Evolutionary conservation across 2,329 filamentous ascomycete species (phyloP).

Genomic region (Trichoderma cornu-damae): DNA sequence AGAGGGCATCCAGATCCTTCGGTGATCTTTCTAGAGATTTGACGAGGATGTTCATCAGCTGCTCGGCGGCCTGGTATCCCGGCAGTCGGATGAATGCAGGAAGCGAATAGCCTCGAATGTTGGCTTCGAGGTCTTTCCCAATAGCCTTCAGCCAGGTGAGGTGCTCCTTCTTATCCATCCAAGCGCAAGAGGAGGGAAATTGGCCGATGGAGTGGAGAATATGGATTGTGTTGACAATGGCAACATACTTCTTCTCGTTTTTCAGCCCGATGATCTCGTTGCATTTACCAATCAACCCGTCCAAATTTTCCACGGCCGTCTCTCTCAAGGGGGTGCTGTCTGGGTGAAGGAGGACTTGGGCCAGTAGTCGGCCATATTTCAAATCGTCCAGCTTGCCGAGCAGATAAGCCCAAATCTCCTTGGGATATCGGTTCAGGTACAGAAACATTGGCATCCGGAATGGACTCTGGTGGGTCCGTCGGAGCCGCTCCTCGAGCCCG

Average conservation of each 20-base stretch:
- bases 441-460: constrained; percentile 87
- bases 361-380: constrained; percentile 84
- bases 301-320: constrained; percentile 66
- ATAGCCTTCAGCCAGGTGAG: constrained; percentile 58
- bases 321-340: constrained; percentile 71
- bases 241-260: constrained; percentile 62
- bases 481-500: constrained; percentile 76
- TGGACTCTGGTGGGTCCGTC: constrained; percentile 83
- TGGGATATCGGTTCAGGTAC: constrained; percentile 88
- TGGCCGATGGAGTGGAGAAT: constrained; percentile 73
- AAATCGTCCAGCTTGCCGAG: constrained; percentile 75
- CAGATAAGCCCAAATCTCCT: constrained; percentile 79
- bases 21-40: constrained; percentile 71
- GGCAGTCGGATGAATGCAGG: constrained; percentile 71
- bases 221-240: constrained; percentile 83
- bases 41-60: constrained; percentile 79
- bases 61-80: constrained; percentile 82
- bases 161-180: constrained; percentile 64
- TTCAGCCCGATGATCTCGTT: constrained; percentile 59
- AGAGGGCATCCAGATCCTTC: constrained; percentile 75
- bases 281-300: constrained; percentile 63
- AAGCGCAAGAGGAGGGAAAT: constrained; percentile 56
- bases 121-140: constrained; percentile 73
- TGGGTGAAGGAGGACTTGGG: constrained; percentile 73
- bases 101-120: constrained; percentile 65